These are phyloP conservation scores for Verbascum thapsus DNA, from an alignment of 257 asterid genomes.

Conservation along the genomic window DNA sequence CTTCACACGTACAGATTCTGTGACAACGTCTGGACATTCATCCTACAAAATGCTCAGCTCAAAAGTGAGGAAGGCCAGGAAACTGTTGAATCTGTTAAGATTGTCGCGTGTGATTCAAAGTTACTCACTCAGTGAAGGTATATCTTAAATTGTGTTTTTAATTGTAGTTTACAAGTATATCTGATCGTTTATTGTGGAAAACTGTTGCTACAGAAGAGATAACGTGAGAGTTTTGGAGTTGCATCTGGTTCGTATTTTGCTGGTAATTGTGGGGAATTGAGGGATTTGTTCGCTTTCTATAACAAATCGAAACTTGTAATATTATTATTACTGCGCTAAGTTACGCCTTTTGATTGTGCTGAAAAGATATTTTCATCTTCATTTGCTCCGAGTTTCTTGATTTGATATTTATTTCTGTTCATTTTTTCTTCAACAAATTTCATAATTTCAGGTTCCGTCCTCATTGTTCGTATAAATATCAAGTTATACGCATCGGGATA, in stretches of 20 bases:
- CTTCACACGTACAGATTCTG: slow-evolving; percentile 98
- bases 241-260: slow-evolving; percentile 29
- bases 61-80: slow-evolving; percentile 91
- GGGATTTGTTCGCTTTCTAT: slow-evolving; percentile 16
- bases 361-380: not conserved
- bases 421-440: not conserved
- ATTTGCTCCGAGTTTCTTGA: not conserved
- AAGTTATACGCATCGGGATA: no score
- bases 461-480: no score
- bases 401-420: not conserved
- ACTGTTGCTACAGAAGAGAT: slow-evolving; percentile 12
- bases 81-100: slow-evolving; percentile 75
- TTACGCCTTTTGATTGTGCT: slow-evolving; percentile 18
- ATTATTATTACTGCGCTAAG: slow-evolving; percentile 9
- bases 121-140: slow-evolving; percentile 73
- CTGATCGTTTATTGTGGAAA: slow-evolving; percentile 23
- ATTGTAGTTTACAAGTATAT: slow-evolving; percentile 32
- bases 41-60: slow-evolving; percentile 82
- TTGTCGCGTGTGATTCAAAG: slow-evolving; percentile 95
- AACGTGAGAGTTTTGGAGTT: slow-evolving; percentile 21
- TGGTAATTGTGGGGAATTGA: slow-evolving; percentile 14
- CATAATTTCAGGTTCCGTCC: no score
- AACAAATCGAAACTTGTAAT: not conserved
- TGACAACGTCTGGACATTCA: slow-evolving; percentile 99
- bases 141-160: not conserved